Conservation (phyloP, 164 flowering plant species). For the Magnolia officinalis region DNA sequence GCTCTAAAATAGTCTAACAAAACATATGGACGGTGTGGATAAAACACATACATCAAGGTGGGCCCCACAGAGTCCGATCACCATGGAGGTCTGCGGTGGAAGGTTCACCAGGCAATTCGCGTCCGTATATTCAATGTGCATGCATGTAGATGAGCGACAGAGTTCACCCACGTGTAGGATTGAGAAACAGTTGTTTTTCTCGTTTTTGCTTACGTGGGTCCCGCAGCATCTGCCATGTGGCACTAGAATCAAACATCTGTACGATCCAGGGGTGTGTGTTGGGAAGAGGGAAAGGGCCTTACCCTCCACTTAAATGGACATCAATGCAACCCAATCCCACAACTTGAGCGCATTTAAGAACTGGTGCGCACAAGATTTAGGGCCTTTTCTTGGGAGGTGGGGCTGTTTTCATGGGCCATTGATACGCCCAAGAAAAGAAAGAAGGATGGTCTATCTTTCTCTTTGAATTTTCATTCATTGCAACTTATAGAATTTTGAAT, state of each 20-base stretch:
- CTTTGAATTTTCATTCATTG: neutral
- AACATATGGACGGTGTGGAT: too few relatives aligned
- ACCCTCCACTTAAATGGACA: constrained; percentile 6
- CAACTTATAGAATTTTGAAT: neutral
- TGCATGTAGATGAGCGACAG: too few relatives aligned
- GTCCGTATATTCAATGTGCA: too few relatives aligned
- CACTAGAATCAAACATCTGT: neutral
- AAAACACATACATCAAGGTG: too few relatives aligned
- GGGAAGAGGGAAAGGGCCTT: constrained; percentile 14
- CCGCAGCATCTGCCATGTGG: constrained; percentile 17
- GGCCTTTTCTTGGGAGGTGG: constrained; percentile 20
- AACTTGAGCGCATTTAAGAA: constrained; percentile 22
- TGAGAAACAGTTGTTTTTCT: neutral
- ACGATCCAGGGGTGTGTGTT: neutral
- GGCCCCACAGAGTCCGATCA: too few relatives aligned
- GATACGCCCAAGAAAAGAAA: constrained; percentile 23
- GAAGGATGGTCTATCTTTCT: neutral
- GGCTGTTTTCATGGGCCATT: constrained; percentile 12
- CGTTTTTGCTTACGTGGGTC: neutral
- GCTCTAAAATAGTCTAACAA: too few relatives aligned
- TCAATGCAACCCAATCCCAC: constrained; percentile 15
- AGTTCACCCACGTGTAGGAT: too few relatives aligned
- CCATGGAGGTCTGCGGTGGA: too few relatives aligned
- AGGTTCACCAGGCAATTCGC: too few relatives aligned
- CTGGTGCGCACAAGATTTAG: neutral